Evolutionary conservation across 31 red algal species (phyloP).

Genomic region (Endocladia muricata): DNA sequence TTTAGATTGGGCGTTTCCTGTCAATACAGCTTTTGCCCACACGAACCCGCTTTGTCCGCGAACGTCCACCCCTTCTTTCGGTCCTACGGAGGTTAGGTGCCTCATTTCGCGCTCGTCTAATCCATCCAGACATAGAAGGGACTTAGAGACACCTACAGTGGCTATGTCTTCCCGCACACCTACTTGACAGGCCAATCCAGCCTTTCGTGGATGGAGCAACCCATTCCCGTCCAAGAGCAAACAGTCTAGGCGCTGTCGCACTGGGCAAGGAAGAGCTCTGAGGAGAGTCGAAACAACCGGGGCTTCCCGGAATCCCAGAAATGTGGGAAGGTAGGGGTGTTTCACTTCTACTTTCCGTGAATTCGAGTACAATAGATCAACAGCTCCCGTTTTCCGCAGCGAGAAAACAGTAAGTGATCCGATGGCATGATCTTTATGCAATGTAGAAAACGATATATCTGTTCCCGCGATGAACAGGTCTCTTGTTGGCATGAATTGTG

Average conservation of each 20-base stretch:
- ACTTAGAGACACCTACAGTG: slow-evolving; percentile 90
- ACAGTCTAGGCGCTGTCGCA: slow-evolving; percentile 48
- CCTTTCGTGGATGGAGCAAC: slow-evolving; percentile 86
- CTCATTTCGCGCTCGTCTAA: slow-evolving; percentile 41
- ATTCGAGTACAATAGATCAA: slow-evolving; percentile 58
- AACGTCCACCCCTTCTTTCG: slow-evolving; percentile 30
- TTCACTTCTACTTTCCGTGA: slow-evolving; percentile 35
- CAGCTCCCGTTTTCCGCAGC: slow-evolving; percentile 2
- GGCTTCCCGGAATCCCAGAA: slow-evolving; percentile 84
- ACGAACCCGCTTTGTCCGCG: slow-evolving; percentile 29
- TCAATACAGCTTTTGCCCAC: slow-evolving; percentile 47
- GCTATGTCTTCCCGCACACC: slow-evolving; percentile 72
- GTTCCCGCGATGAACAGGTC: slow-evolving; percentile 68
- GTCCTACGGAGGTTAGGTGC: slow-evolving; percentile 5
- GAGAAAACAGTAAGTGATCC: slow-evolving; percentile 48
- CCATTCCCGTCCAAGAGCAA: slow-evolving; percentile 96
- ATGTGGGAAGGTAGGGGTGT: slow-evolving; percentile 75
- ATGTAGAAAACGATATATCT: slow-evolving; percentile 78
- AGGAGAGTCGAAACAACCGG: slow-evolving; percentile 61
- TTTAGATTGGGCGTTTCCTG: slow-evolving; percentile 46
- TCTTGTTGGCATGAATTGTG: slow-evolving; percentile 12
- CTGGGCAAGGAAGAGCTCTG: slow-evolving; percentile 7
- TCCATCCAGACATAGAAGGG: slow-evolving; percentile 73
- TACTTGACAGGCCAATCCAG: slow-evolving; percentile 86
- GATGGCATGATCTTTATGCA: slow-evolving; percentile 24